Percentiles rank a stretch among this genome's conserved stretches.
Evolutionary conservation across 768 basidiomycete genomes (phyloP).

Genomic region (Phallus indusiatus): DNA sequence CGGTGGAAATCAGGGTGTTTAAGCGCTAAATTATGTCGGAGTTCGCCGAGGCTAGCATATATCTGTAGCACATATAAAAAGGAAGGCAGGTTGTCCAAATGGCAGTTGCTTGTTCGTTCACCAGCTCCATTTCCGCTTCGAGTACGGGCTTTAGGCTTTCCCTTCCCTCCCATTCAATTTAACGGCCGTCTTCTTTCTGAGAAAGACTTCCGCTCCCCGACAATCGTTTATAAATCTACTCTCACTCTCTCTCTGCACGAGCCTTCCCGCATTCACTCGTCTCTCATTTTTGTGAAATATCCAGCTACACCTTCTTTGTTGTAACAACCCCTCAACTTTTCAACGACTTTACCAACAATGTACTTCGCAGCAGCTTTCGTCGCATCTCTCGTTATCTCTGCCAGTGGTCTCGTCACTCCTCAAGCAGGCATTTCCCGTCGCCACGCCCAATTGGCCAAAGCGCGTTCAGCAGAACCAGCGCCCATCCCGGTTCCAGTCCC

Average conservation of each 20-base stretch:
- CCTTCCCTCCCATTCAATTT: neutral
- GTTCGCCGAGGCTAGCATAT: neutral
- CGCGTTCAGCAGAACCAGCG: slow-evolving; percentile 1
- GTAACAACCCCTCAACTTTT: neutral
- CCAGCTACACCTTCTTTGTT: neutral
- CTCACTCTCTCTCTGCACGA: neutral
- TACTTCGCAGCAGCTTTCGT: slow-evolving; percentile 6
- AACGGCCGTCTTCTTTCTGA: neutral
- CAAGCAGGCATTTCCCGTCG: slow-evolving; percentile 22
- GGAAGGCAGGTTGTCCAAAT: neutral
- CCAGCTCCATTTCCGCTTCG: neutral
- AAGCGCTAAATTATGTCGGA: neutral
- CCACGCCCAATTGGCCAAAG: slow-evolving; percentile 7
- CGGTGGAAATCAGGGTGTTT: neutral
- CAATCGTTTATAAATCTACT: neutral
- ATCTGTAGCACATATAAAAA: neutral
- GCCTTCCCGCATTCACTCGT: neutral
- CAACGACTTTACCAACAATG: slow-evolving; percentile 7
- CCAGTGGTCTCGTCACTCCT: slow-evolving; percentile 26
- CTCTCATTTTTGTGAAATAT: neutral
- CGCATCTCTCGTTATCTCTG: slow-evolving; percentile 29
- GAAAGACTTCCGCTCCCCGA: neutral
- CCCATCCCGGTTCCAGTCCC: slow-evolving; percentile 10
- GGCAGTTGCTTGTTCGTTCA: neutral
- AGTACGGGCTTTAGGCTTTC: neutral